phyloP scores from a whole-genome alignment of 108 stramenopile genomes.

The Pseudonitzschia pungens region DNA sequence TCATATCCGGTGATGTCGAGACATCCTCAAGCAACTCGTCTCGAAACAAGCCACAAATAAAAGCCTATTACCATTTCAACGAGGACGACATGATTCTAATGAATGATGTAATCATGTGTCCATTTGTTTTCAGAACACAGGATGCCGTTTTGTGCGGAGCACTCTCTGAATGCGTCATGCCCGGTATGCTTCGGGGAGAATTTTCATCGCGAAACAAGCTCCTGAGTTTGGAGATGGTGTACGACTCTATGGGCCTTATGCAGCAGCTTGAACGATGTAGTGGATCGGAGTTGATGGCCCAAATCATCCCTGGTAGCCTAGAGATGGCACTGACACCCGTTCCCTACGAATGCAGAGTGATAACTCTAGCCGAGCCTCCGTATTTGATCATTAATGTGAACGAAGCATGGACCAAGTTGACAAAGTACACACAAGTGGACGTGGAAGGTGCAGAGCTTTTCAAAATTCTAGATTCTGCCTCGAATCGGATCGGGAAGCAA shows the following conservation, averaged over 20 bases:
- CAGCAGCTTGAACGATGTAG: conserved; percentile 86
- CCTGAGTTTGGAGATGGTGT: conserved; percentile 71
- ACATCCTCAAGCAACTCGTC: conserved; percentile 37
- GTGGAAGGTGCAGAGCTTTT: conserved; percentile 70
- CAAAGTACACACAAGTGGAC: conserved; percentile 79
- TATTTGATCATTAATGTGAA: conserved; percentile 81
- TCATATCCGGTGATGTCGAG: conserved; percentile 39
- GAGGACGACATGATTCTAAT: conserved; percentile 85
- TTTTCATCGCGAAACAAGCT: conserved; percentile 76
- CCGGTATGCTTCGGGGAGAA: conserved; percentile 77
- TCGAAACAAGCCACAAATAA: conserved; percentile 32
- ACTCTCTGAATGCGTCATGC: conserved; percentile 78
- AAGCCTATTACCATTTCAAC: conserved; percentile 73
- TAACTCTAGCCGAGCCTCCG: conserved; percentile 67
- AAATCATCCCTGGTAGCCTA: conserved; percentile 81
- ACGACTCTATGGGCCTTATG: conserved; percentile 90
- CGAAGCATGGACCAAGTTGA: conserved; percentile 65
- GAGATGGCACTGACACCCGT: conserved; percentile 82
- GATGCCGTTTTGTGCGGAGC: conserved; percentile 82
- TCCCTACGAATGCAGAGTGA: conserved; percentile 66
- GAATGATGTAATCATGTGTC: conserved; percentile 82
- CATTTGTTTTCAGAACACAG: conserved; percentile 77
- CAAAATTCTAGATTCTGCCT: conserved; percentile 46
- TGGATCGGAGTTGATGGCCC: conserved; percentile 73
- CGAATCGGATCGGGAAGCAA: conserved; percentile 21